phyloP scores from a whole-genome alignment of 2,329 filamentous ascomycete genomes.

The Fusarium sp. region DNA sequence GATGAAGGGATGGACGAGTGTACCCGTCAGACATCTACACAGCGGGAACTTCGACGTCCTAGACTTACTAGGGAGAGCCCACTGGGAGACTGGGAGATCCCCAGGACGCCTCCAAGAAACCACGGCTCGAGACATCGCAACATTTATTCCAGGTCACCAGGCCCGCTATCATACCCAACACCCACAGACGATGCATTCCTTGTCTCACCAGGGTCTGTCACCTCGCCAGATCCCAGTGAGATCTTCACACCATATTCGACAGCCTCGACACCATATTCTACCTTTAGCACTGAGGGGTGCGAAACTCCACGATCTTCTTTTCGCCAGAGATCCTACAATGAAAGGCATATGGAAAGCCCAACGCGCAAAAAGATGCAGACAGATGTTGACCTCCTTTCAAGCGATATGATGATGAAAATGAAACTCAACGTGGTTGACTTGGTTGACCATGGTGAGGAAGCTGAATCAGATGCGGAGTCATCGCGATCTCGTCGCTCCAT shows the following conservation, averaged over 20 bases:
- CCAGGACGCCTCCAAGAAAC: conserved; percentile 8
- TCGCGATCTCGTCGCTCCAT: not conserved
- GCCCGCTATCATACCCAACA: not conserved
- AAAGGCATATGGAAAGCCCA: not conserved
- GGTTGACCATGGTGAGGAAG: no score
- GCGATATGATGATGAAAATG: not conserved
- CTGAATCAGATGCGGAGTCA: not conserved
- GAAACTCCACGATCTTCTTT: not conserved
- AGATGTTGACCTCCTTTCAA: not conserved
- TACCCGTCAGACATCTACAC: not conserved
- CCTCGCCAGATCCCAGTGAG: conserved; percentile 13
- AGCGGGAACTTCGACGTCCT: not conserved
- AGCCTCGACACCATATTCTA: conserved; percentile 8
- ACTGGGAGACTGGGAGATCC: not conserved
- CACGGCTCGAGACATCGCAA: not conserved
- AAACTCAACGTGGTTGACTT: not conserved
- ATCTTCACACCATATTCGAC: conserved; percentile 18
- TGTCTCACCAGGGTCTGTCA: conserved; percentile 4
- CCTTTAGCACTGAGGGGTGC: not conserved
- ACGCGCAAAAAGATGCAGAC: not conserved
- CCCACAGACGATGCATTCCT: not conserved
- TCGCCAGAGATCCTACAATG: not conserved
- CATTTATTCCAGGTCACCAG: no score
- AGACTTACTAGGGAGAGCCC: not conserved
- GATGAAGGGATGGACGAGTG: not conserved